Conservation (phyloP, 768 basidiomycete genomes). For the Leccinum variicolor region DNA sequence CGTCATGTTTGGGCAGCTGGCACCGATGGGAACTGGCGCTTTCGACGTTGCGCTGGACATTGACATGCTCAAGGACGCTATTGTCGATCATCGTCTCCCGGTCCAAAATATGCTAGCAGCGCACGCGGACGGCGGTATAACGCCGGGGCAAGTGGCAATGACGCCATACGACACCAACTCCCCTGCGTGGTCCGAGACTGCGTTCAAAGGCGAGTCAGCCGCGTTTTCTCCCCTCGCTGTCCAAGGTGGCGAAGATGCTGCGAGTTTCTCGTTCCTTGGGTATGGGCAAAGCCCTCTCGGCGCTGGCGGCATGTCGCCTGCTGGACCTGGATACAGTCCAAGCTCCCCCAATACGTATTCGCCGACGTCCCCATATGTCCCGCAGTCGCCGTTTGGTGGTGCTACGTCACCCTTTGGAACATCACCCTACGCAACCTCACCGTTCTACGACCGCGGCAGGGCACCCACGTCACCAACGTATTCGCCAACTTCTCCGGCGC, state of each 20-base stretch:
- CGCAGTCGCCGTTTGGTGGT: slow-evolving; percentile 79
- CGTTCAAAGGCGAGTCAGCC: slow-evolving; percentile 80
- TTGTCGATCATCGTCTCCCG: slow-evolving; percentile 92
- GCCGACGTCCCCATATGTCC: slow-evolving; percentile 86
- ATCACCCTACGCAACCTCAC: slow-evolving; percentile 81
- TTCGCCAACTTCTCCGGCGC: slow-evolving; percentile 82
- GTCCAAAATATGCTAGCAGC: slow-evolving; percentile 77
- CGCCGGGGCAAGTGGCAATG: slow-evolving; percentile 88
- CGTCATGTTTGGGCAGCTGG: slow-evolving; percentile 98
- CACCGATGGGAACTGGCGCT: slow-evolving; percentile 98
- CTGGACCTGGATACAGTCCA: slow-evolving; percentile 83
- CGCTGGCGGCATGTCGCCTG: slow-evolving; percentile 86
- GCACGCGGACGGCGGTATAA: slow-evolving; percentile 84
- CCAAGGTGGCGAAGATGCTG: slow-evolving; percentile 79
- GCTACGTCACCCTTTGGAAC: slow-evolving; percentile 81
- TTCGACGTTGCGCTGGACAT: slow-evolving; percentile 97
- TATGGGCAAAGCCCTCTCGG: slow-evolving; percentile 87
- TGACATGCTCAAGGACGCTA: slow-evolving; percentile 97
- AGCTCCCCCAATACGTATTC: slow-evolving; percentile 89
- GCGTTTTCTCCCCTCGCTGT: slow-evolving; percentile 94
- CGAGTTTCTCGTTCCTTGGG: slow-evolving; percentile 68
- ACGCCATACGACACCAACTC: slow-evolving; percentile 95
- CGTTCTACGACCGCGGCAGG: slow-evolving; percentile 69
- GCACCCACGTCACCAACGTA: slow-evolving; percentile 78
- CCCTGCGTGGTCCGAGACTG: slow-evolving; percentile 74